Conservation (phyloP, 2,329 filamentous ascomycete species). For the Pezicula radicicola region DNA sequence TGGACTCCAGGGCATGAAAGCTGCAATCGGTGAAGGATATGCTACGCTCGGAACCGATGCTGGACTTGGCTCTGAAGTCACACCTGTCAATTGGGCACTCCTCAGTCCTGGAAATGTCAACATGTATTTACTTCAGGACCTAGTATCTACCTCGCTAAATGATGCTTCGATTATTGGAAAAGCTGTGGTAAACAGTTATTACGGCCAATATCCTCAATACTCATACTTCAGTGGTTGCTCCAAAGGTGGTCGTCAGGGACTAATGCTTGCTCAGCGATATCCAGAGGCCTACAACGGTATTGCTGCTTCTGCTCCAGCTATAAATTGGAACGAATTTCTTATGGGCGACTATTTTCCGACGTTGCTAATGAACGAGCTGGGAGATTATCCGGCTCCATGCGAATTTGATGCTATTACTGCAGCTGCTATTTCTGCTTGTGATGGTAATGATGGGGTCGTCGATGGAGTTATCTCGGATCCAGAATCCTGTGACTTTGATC, state of each 20-base stretch:
- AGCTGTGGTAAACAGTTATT: slow-evolving; percentile 27
- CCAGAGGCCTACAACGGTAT: slow-evolving; percentile 35
- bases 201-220: slow-evolving; percentile 25
- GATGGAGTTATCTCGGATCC: slow-evolving; percentile 13
- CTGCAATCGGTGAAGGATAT: slow-evolving; percentile 24
- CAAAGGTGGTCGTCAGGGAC: slow-evolving; percentile 32
- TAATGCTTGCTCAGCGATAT: slow-evolving; percentile 32
- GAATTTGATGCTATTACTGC: slow-evolving; percentile 11
- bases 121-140: slow-evolving; percentile 29
- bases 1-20: slow-evolving; percentile 17
- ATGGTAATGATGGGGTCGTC: slow-evolving; percentile 13
- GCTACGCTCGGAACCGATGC: slow-evolving; percentile 26
- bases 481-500: slow-evolving; percentile 10
- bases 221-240: slow-evolving; percentile 34
- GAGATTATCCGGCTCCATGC: slow-evolving; percentile 6
- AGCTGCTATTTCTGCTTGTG: slow-evolving; percentile 11
- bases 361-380: slow-evolving; percentile 5
- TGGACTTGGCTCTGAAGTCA: slow-evolving; percentile 7
- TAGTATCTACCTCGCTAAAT: slow-evolving; percentile 31
- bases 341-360: neutral
- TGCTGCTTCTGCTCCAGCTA: slow-evolving; percentile 32
- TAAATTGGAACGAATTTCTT: slow-evolving; percentile 20
- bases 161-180: slow-evolving; percentile 31
- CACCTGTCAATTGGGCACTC: slow-evolving; percentile 4
- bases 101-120: slow-evolving; percentile 10